Evolutionary conservation across 768 basidiomycete genomes (phyloP).

Genomic region (Kwoniella bestiolae): DNA sequence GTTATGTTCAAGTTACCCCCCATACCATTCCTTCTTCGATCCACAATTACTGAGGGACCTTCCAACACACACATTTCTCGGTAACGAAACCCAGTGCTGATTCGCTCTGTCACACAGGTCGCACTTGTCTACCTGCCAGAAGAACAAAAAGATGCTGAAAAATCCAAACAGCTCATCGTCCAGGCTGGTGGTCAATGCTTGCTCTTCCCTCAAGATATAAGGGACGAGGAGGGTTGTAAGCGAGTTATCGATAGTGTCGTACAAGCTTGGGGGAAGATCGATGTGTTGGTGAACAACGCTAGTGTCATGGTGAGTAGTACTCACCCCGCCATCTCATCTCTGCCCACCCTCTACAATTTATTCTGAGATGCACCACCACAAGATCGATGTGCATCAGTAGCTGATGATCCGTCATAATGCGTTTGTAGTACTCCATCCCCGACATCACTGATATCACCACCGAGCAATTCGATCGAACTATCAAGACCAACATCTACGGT

Average conservation of each 20-base stretch:
- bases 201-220: conserved; percentile 55
- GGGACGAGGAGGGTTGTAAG: conserved; percentile 56
- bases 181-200: conserved; percentile 46
- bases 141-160: conserved; percentile 62
- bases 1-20: no score
- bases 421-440: conserved; percentile 60
- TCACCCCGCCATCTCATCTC: no score
- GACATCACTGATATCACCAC: conserved; percentile 58
- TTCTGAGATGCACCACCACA: no score
- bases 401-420: neutral
- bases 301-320: conserved; percentile 61
- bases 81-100: no score
- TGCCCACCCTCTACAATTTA: no score
- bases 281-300: conserved; percentile 69
- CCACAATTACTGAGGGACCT: no score
- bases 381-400: no score
- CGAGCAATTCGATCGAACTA: conserved; percentile 64
- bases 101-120: no score
- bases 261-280: conserved; percentile 58
- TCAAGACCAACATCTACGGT: conserved; percentile 66
- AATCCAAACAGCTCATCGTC: conserved; percentile 44
- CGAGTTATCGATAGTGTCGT: conserved; percentile 53
- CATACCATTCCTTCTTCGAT: no score
- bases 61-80: no score
- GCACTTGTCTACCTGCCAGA: conserved; percentile 63